Evolutionary conservation across 108 stramenopile genomes (phyloP), one percentile per base, ranked within the genome.

Genomic region (Nitzschia sp.): DNA sequence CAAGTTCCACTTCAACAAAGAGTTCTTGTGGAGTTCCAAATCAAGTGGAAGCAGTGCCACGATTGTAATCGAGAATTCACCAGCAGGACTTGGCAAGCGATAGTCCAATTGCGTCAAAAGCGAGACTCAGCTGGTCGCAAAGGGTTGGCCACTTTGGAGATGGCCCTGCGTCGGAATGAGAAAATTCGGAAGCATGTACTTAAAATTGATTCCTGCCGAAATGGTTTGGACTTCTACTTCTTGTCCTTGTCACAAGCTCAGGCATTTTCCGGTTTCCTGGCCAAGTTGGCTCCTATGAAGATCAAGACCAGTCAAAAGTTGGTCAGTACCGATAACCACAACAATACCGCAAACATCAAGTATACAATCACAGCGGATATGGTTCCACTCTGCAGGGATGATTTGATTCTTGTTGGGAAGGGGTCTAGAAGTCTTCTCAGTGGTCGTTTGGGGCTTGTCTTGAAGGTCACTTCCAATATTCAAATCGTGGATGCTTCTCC

Each of bases 221-320:
- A 96, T 62, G 99, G 99, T 8, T 91, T 99, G 72, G 99, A 99
- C 75, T 99, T 99, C 80, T 98, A 96, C 85, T 99, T 97, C 62
- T 61, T 78, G 10, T 63, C 68, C 10, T 63, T 85, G 51, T 72
- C 83, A 57, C 84, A 98, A 39, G 96, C 97, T 8, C 83, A 89
- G 42, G 68, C 79, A 26, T 98, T 99, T 83, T 58, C 84, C 0
- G 73, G 83, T 39, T 98, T 95, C 71, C 56, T 99, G 41, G 76
- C 89, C 41, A 70, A 82, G 11, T 76, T 91, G 10, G 88, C 93
- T 19, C 97, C 99, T 1, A 82, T 90, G 84, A 78, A 82, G 55
- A 81, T 82, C 56, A 97, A 91, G 54, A 87, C 91, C 25, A 88
- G 81, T 56, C 84, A 91, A 71, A 93, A 97, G 62, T 67, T 98